phyloP scores from a whole-genome alignment of 2,329 filamentous ascomycete genomes.

The Exophiala spinifera region DNA sequence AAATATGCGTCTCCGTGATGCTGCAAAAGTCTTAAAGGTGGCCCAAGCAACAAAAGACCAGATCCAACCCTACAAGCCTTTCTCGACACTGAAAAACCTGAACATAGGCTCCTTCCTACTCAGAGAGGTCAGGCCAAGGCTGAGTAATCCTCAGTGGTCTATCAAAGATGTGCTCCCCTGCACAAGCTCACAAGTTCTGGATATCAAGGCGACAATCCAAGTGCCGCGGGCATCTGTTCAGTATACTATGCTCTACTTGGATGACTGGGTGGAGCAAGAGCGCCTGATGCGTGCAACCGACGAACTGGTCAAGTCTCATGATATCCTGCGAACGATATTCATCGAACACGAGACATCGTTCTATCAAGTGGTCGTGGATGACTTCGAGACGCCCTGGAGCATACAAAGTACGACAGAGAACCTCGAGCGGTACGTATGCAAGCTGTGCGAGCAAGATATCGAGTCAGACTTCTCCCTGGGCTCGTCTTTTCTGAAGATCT shows the following conservation, averaged over 20 bases:
- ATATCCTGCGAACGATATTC: constrained; percentile 66
- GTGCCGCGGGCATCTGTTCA: constrained; percentile 60
- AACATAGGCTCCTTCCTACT: constrained; percentile 47
- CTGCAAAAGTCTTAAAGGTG: constrained; percentile 52
- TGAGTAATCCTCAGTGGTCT: constrained; percentile 51
- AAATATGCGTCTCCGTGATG: constrained; percentile 47
- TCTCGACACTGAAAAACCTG: constrained; percentile 47
- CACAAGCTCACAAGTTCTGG: constrained; percentile 58
- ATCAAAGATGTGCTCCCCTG: constrained; percentile 58
- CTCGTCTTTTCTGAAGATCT: constrained; percentile 60
- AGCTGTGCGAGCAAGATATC: constrained; percentile 56
- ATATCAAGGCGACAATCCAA: constrained; percentile 56
- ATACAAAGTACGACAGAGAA: constrained; percentile 49
- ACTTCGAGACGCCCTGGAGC: constrained; percentile 51
- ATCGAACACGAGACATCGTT: constrained; percentile 51
- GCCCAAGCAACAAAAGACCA: constrained; percentile 3
- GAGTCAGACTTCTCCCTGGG: constrained; percentile 56
- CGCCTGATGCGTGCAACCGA: constrained; percentile 45
- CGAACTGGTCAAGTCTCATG: constrained; percentile 58
- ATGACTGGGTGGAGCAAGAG: constrained; percentile 48
- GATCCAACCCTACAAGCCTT: constrained; percentile 42
- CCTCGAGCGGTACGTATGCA: constrained; percentile 49
- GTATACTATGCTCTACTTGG: constrained; percentile 64
- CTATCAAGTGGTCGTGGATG: constrained; percentile 58
- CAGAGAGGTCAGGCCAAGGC: constrained; percentile 49